Evolutionary conservation across 2,329 filamentous ascomycete genomes (phyloP), one percentile per base, ranked within the genome.

Genomic region (Fusarium globosum): DNA sequence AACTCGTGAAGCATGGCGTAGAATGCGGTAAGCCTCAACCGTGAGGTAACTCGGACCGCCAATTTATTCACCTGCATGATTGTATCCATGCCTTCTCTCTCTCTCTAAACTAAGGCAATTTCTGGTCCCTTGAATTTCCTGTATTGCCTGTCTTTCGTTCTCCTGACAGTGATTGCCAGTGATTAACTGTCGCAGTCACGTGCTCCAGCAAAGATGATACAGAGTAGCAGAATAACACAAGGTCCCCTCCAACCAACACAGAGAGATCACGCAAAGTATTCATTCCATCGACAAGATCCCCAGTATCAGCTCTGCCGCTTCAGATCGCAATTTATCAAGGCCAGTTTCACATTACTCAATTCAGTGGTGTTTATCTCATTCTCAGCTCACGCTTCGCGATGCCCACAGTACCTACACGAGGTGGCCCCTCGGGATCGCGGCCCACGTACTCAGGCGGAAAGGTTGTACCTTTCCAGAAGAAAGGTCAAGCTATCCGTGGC

Each of bases 401-500:
- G 65, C 65, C 65, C 3, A 38, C 65, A 0, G 18, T 62, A 1
- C 33, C 65, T 3, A 45, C 28, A 4, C 65, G 81, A 4, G 83
- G 82, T 2, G 82, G 82, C 1, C 81, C 81, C 5, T 63, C 65
- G 18, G 65, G 51, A 7, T 33, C 65, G 1, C 77, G 78, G 49
- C 14, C 38, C 0, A 57, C 57, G 1, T 46, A 42, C 16, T 16
- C n/a, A 0, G 68, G 69, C 0, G 68, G 69, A 1, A 72, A 65
- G 4, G 61, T 69, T 7, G 23, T 53, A 0, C 39, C 58, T 2
- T 33, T 57, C 8, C 45, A 58, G 2, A 53, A 49, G n/a, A 72
- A 65, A 18, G 75, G 77, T 0, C 60, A 36, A 28, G 59, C 0
- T 1, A 9, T 28, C 9, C 56, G 56, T 16, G 30, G 56, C 4